A percentile compares a stretch with the other conserved stretches of the same genome.
Conservation (phyloP, 306 rosid genomes). For the cucumber (Cucumis sativus) region DNA sequence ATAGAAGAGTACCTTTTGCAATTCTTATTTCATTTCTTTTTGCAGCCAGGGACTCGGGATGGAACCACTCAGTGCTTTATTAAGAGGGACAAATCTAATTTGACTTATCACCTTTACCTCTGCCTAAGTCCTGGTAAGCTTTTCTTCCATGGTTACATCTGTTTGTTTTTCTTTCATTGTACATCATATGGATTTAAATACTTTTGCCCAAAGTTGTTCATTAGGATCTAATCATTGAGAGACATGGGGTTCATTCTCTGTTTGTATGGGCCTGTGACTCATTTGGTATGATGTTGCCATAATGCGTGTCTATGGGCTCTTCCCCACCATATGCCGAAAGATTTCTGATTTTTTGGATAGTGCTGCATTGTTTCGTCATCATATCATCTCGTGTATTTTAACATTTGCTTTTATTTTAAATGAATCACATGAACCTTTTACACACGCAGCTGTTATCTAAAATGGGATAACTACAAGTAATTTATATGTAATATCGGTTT, state of each 20-base stretch:
- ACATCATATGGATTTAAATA: not conserved
- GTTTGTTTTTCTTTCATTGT: not conserved
- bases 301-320: not conserved
- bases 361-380: not conserved
- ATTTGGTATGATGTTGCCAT: not conserved
- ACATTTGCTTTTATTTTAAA: not conserved
- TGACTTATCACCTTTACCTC: constrained; percentile 64
- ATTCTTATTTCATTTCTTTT: constrained; percentile 8
- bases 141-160: not conserved
- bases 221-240: not conserved
- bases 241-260: not conserved
- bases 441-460: not conserved
- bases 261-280: not conserved
- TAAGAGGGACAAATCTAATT: constrained; percentile 72
- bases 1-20: not conserved
- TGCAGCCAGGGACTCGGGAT: constrained; percentile 80
- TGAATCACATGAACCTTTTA: not conserved
- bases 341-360: not conserved
- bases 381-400: not conserved
- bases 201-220: not conserved
- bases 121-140: constrained; percentile 70
- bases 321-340: not conserved
- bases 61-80: constrained; percentile 71
- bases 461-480: not conserved
- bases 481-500: not conserved